These are phyloP conservation scores for Calophaca sinica DNA, from an alignment of 306 rosid species.

Conservation along the genomic window DNA sequence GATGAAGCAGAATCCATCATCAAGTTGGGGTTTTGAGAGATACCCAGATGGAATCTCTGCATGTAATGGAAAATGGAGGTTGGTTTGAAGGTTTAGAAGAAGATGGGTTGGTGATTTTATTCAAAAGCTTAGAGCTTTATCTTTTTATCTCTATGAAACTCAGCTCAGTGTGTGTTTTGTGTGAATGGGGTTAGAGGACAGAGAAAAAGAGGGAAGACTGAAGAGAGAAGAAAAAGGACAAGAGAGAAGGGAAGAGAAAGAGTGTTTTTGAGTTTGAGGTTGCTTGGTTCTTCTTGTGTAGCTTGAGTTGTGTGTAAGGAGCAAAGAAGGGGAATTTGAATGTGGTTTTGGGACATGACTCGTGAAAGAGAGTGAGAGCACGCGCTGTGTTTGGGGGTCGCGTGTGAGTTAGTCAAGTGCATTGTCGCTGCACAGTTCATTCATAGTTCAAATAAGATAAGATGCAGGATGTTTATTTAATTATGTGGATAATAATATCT, in stretches of 20 bases:
- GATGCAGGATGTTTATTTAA: too few species aligned
- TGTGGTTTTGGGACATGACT: neutral
- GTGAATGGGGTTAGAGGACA: too few species aligned
- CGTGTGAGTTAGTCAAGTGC: too few species aligned
- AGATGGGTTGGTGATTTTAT: conserved; percentile 33
- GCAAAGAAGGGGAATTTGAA: conserved; percentile 40
- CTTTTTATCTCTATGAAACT: too few species aligned
- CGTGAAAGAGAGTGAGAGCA: neutral
- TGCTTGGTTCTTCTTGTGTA: neutral
- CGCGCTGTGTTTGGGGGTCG: conserved; percentile 38
- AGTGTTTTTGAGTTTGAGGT: conserved; percentile 30
- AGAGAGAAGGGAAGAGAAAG: neutral
- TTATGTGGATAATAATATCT: too few species aligned
- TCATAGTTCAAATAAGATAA: too few species aligned
- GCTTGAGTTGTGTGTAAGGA: neutral
- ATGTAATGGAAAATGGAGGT: conserved; percentile 30
- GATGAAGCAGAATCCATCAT: conserved; percentile 69
- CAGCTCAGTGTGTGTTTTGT: too few species aligned
- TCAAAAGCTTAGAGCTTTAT: conserved; percentile 35
- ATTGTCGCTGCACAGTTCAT: too few species aligned
- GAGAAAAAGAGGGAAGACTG: neutral
- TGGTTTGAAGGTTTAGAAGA: conserved; percentile 2
- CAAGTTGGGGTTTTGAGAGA: conserved; percentile 43
- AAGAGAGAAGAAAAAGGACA: neutral
- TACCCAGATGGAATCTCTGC: conserved; percentile 58